Evolutionary conservation across 2,329 filamentous ascomycete genomes (phyloP), one percentile per base, ranked within the genome.

Genomic region (Verticillium dahliae): DNA sequence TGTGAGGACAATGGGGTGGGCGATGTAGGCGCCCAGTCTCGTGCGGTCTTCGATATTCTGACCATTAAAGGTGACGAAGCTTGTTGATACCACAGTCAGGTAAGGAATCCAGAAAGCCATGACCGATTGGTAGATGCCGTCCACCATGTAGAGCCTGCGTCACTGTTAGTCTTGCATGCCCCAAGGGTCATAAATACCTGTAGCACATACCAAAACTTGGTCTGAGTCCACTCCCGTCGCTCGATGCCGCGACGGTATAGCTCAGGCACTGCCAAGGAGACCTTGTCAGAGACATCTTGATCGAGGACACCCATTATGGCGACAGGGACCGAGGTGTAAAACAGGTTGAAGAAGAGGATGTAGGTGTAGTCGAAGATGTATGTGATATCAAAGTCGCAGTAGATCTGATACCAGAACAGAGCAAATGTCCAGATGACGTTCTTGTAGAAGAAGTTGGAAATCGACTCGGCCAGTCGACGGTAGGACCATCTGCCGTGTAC

Each of bases 391-490:
- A 96, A 97, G 76, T 96, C 90, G 80, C 90, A 92, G 76, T 90
- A 99, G 60, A 97, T 91, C 73, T 96, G 92, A 76, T 91, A 99
- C 94, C 94, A 98, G 83, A 98, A 97, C 62, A 99, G 90, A 54
- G 90, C 85, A 72, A 97, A 94, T 0, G 92, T 95, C 95, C 95
- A 99, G 59, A 98, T 90, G 76, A 99, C 90, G 80, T 98, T 99
- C 89, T 99, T 99, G 86, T 98, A 99, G 81, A 99, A 99, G 83
- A 99, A 99, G 75, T 99, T 99, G 74, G 92, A 92, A 70, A 96
- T 97, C 56, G 89, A 91, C 79, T 99, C 95, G 35, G 90, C 92
- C 73, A 99, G 80, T 69, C 95, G 87, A 60, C 94, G 86, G 78
- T 99, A 99, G n/a, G 92, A 97, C 91, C 93, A 97, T 62, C 93